These are phyloP conservation scores for Micractinium conductrix DNA, from an alignment of 139 green algal genomes.

Conservation along the genomic window DNA sequence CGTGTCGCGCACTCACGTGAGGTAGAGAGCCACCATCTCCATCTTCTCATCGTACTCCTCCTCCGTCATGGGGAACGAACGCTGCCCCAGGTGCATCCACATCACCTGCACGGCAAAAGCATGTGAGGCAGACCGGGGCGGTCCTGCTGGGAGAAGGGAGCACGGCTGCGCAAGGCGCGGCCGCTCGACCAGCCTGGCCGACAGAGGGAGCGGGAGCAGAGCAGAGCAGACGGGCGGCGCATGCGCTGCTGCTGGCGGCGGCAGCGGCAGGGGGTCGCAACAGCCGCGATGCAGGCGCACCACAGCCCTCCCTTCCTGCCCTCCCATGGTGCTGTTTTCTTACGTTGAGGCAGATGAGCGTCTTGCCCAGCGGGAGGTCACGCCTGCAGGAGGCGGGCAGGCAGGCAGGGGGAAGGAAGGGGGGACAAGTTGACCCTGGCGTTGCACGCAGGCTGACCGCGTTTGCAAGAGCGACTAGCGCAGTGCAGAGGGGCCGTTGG, in stretches of 20 bases:
- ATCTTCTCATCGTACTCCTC: conserved; percentile 58
- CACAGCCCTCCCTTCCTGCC: too few relatives aligned
- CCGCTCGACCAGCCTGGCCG: too few relatives aligned
- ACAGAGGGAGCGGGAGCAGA: too few relatives aligned
- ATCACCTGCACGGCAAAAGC: conserved; percentile 16
- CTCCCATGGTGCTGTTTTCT: not conserved
- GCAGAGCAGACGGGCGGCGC: not conserved
- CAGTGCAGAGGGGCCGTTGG: too few relatives aligned
- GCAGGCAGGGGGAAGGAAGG: not conserved
- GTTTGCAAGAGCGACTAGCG: too few relatives aligned
- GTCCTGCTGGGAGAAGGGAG: not conserved
- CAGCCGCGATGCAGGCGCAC: too few relatives aligned
- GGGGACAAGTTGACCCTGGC: too few relatives aligned
- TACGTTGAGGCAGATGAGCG: conserved; percentile 45
- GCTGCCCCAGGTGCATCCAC: conserved; percentile 42
- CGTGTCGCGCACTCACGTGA: conserved; percentile 41
- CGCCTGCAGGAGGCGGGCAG: not conserved
- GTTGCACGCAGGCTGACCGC: too few relatives aligned
- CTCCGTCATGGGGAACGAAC: conserved; percentile 55
- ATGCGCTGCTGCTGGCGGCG: too few relatives aligned
- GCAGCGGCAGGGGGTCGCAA: too few relatives aligned
- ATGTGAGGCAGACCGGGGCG: not conserved
- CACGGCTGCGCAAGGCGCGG: too few relatives aligned
- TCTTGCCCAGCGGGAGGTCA: conserved; percentile 46
- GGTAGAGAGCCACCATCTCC: conserved; percentile 46